Conservation (phyloP, 73 alveolate species). For the Halteria grandinella region DNA sequence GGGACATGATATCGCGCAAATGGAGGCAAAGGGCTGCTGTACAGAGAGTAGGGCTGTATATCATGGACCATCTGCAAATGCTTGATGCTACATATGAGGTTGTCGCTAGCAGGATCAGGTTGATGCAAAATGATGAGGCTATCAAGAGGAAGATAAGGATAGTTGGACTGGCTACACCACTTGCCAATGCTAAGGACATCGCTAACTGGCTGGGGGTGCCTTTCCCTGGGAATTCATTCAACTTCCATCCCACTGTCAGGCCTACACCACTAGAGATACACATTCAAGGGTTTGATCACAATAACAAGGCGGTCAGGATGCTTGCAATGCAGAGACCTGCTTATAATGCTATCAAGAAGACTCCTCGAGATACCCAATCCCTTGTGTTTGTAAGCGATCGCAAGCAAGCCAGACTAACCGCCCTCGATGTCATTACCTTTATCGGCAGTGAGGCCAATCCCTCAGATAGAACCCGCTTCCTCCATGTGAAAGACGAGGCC, state of each 20-base stretch:
- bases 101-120: conserved; percentile 88
- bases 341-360: conserved; percentile 65
- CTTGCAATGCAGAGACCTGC: conserved; percentile 84
- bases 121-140: conserved; percentile 62
- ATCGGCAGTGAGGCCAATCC: conserved; percentile 74
- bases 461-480: conserved; percentile 67
- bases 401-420: conserved; percentile 72
- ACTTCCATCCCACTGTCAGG: conserved; percentile 83
- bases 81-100: conserved; percentile 77
- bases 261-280: conserved; percentile 82
- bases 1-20: conserved; percentile 88
- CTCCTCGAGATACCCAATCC: no score
- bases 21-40: conserved; percentile 72
- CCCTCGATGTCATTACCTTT: conserved; percentile 65
- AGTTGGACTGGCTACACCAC: conserved; percentile 85
- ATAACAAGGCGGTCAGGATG: conserved; percentile 79
- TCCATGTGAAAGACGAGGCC: conserved; percentile 37
- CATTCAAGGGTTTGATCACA: conserved; percentile 80
- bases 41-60: conserved; percentile 67
- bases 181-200: conserved; percentile 90
- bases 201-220: conserved; percentile 84
- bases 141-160: conserved; percentile 85
- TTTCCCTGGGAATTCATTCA: conserved; percentile 72
- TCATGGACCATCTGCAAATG: conserved; percentile 89
- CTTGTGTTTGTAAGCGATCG: conserved; percentile 77